phyloP scores from a whole-genome alignment of 345 rosid species.

The Carallia pectinifolia region DNA sequence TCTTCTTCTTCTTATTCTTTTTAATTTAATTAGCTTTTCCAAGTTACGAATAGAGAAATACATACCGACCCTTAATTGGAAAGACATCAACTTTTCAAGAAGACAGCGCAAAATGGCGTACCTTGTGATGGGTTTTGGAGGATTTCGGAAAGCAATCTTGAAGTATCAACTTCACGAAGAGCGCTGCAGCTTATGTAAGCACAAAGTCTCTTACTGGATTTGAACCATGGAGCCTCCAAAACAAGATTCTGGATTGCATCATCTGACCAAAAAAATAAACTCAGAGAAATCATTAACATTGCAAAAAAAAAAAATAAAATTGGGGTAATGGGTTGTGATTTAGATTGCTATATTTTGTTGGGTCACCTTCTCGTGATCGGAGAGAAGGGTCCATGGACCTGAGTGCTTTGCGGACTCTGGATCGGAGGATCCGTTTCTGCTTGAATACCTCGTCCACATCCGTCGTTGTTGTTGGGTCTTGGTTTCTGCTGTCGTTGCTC shows the following conservation, averaged over 20 bases:
- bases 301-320: background rate
- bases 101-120: background rate
- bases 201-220: slow-evolving; percentile 65
- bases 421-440: slow-evolving; percentile 62
- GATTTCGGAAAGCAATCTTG: slow-evolving; percentile 47
- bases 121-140: slow-evolving; percentile 46
- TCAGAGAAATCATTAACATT: background rate
- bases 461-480: slow-evolving; percentile 2
- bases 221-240: slow-evolving; percentile 83
- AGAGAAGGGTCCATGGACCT: slow-evolving; percentile 75
- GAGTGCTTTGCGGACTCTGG: slow-evolving; percentile 68
- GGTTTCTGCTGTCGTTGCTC: slow-evolving; percentile 18
- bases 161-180: slow-evolving; percentile 82
- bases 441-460: slow-evolving; percentile 55
- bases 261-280: slow-evolving; percentile 36
- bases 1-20: background rate
- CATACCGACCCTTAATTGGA: too few species aligned
- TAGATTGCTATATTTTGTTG: background rate
- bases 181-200: slow-evolving; percentile 86
- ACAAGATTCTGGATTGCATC: slow-evolving; percentile 63
- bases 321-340: too few species aligned
- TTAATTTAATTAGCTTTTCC: too few species aligned
- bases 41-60: too few species aligned
- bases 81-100: too few species aligned
- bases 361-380: slow-evolving; percentile 64